Conservation (phyloP, 345 rosid species). For the Eucalyptus melliodora region DNA sequence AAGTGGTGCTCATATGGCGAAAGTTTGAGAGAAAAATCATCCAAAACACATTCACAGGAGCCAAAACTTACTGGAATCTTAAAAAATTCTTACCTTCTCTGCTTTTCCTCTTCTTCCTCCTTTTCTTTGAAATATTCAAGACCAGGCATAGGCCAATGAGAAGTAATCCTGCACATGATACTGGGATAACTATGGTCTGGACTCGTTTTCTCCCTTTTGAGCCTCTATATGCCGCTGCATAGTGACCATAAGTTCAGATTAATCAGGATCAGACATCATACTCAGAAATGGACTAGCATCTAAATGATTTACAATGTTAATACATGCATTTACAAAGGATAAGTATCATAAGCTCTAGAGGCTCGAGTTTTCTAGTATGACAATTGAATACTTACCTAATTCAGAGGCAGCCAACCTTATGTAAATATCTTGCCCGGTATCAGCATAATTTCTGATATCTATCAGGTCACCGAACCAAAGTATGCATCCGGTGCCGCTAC, state of each 20-base stretch:
- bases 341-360: not conserved
- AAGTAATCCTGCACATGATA: not conserved
- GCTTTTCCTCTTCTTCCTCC: not conserved
- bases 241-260: not conserved
- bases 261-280: not conserved
- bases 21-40: not conserved
- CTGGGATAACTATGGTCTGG: not conserved
- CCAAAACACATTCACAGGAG: not conserved
- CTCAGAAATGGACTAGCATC: not conserved
- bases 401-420: constrained; percentile 26
- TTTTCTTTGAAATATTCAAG: not conserved
- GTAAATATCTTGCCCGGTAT: constrained; percentile 20
- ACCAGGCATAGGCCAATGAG: constrained; percentile 1
- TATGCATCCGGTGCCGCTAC: constrained; percentile 37
- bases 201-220: not conserved
- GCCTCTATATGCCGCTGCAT: not conserved
- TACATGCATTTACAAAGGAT: not conserved
- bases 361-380: not conserved
- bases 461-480: constrained; percentile 30
- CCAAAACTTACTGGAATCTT: not conserved
- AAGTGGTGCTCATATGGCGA: not conserved
- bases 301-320: not conserved
- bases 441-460: constrained; percentile 14
- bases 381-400: not conserved
- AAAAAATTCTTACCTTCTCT: not conserved